A percentile compares a stretch with the other conserved stretches of the same genome.
Conservation (phyloP, 129 eudicot species). For the Artemisia annua region DNA sequence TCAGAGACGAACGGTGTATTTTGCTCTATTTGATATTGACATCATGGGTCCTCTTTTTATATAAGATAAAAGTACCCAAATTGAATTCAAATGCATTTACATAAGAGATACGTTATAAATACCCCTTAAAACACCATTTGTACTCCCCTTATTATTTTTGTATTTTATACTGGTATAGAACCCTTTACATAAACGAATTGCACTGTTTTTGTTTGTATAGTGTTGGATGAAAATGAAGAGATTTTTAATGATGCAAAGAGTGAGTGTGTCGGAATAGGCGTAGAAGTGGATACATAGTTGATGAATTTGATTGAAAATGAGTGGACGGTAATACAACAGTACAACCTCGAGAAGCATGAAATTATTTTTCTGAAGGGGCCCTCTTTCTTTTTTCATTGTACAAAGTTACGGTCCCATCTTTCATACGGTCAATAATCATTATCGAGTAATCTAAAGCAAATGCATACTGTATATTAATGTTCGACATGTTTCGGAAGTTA, state of each 20-base stretch:
- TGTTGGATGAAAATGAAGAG: background rate
- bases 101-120: too few relatives aligned
- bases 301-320: constrained; percentile 24
- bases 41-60: too few relatives aligned
- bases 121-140: too few relatives aligned
- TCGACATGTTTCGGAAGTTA: too few relatives aligned
- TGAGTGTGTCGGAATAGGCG: constrained; percentile 14
- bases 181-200: too few relatives aligned
- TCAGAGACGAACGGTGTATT: too few relatives aligned
- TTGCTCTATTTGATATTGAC: too few relatives aligned
- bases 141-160: too few relatives aligned
- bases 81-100: too few relatives aligned
- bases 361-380: constrained; percentile 12
- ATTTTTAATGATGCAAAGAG: background rate
- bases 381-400: background rate
- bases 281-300: constrained; percentile 8
- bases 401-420: background rate
- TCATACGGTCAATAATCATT: background rate
- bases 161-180: too few relatives aligned
- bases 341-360: constrained; percentile 38
- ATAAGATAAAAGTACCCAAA: too few relatives aligned
- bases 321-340: constrained; percentile 27
- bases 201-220: background rate
- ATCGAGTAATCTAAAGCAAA: background rate
- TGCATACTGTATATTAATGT: too few relatives aligned